These are phyloP conservation scores for Borovskyia barvae DNA, from an alignment of 208 protist species.

Conservation along the genomic window DNA sequence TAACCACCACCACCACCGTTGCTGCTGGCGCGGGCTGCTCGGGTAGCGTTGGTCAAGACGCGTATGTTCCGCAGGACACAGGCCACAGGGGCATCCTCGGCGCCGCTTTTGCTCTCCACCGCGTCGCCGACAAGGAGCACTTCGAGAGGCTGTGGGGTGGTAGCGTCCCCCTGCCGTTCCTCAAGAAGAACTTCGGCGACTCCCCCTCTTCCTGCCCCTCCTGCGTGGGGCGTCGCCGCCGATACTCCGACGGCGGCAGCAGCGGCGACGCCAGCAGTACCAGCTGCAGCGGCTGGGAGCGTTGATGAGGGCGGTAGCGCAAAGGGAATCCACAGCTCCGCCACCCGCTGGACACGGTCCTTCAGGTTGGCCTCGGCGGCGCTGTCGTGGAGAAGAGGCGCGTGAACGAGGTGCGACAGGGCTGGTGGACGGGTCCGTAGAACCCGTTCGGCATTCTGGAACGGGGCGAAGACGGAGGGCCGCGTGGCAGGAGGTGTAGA, in stretches of 20 bases:
- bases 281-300: background rate
- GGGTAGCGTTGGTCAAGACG: conserved; percentile 3
- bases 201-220: background rate
- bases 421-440: conserved; percentile 15
- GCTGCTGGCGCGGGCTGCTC: background rate
- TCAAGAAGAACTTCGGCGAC: background rate
- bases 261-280: background rate
- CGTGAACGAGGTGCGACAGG: conserved; percentile 11
- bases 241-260: background rate
- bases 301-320: conserved; percentile 1
- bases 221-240: too few species aligned
- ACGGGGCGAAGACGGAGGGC: background rate
- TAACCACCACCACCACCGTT: background rate
- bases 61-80: conserved; percentile 27
- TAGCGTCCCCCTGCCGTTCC: background rate
- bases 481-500: background rate
- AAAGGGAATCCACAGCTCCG: conserved; percentile 24
- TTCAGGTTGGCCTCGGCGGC: too few species aligned
- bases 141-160: conserved; percentile 2
- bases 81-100: conserved; percentile 1
- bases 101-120: background rate
- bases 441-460: conserved; percentile 6
- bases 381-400: background rate
- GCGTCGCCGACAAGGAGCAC: conserved; percentile 14
- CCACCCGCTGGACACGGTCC: conserved; percentile 26